A percentile compares a stretch with the other conserved stretches of the same genome.
Conservation (phyloP, 2,329 filamentous ascomycete genomes). For the Claviceps lovelessii region DNA sequence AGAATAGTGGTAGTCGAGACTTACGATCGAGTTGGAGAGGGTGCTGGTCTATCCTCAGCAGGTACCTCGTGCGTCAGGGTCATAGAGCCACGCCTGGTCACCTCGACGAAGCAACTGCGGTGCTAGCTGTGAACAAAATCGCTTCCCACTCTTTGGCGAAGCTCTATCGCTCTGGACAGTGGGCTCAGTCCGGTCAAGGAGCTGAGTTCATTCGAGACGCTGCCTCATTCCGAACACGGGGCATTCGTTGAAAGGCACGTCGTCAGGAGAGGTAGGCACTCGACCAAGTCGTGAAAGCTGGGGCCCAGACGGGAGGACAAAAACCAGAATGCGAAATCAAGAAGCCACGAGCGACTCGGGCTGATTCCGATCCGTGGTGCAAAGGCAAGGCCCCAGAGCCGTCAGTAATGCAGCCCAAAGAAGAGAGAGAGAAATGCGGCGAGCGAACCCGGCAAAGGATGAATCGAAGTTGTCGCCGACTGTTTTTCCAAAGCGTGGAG, state of each 20-base stretch:
- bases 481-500: conserved; percentile 3
- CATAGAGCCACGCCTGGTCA: conserved; percentile 16
- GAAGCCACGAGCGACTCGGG: not conserved
- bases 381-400: not conserved
- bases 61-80: conserved; percentile 36
- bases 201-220: conserved; percentile 39
- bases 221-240: conserved; percentile 41
- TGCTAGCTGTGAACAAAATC: conserved; percentile 12
- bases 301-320: not conserved
- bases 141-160: conserved; percentile 12
- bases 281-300: not conserved
- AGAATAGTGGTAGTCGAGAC: conserved; percentile 9
- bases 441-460: not conserved
- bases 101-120: conserved; percentile 8
- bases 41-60: conserved; percentile 45
- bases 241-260: not conserved
- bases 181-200: conserved; percentile 46
- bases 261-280: not conserved
- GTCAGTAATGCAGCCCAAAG: not conserved
- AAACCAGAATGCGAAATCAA: not conserved
- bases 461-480: conserved; percentile 4
- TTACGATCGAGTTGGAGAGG: conserved; percentile 41
- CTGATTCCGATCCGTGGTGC: not conserved
- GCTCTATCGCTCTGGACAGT: conserved; percentile 9
- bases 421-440: not conserved